Evolutionary conservation across 192 early-diverging fungal species (phyloP).

Genomic region (Coemansia sp.): DNA sequence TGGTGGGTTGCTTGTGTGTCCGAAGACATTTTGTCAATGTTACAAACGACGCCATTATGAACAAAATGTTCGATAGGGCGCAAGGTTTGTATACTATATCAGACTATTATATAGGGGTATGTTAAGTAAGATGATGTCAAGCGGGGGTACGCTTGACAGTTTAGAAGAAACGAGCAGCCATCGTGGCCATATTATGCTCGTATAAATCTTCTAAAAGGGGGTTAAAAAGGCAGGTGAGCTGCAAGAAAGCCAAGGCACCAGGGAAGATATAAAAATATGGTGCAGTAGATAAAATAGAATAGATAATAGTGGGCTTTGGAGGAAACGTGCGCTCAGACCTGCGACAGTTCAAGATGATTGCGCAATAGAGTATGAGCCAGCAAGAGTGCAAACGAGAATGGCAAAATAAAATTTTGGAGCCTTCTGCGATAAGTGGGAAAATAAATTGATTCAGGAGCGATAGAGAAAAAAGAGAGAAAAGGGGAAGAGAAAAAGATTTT

Average conservation of each 20-base stretch:
- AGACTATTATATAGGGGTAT: conserved; percentile 24
- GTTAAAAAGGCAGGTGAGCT: conserved; percentile 21
- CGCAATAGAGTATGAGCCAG: background rate
- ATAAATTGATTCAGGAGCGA: background rate
- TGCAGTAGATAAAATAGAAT: conserved; percentile 26
- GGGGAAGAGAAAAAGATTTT: background rate
- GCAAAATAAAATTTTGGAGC: background rate
- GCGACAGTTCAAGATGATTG: too few species aligned
- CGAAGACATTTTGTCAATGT: conserved; percentile 45
- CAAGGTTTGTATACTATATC: conserved; percentile 13
- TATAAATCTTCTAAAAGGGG: conserved; percentile 47
- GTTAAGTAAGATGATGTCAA: conserved; percentile 17
- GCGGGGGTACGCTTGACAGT: conserved; percentile 35
- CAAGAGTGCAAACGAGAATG: background rate
- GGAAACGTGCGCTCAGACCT: background rate
- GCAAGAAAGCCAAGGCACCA: conserved; percentile 22
- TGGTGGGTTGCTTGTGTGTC: conserved; percentile 38
- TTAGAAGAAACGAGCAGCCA: conserved; percentile 60
- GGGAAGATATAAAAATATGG: conserved; percentile 17
- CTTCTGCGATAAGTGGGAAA: conserved; percentile 3
- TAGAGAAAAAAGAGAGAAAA: conserved; percentile 1
- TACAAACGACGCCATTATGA: conserved; percentile 53
- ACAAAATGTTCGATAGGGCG: conserved; percentile 41
- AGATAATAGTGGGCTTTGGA: conserved; percentile 1
- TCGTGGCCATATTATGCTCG: conserved; percentile 38